Evolutionary conservation across 306 rosid genomes (phyloP), one percentile per base, ranked within the genome.

Genomic region (Fragaria nilgerrensis): DNA sequence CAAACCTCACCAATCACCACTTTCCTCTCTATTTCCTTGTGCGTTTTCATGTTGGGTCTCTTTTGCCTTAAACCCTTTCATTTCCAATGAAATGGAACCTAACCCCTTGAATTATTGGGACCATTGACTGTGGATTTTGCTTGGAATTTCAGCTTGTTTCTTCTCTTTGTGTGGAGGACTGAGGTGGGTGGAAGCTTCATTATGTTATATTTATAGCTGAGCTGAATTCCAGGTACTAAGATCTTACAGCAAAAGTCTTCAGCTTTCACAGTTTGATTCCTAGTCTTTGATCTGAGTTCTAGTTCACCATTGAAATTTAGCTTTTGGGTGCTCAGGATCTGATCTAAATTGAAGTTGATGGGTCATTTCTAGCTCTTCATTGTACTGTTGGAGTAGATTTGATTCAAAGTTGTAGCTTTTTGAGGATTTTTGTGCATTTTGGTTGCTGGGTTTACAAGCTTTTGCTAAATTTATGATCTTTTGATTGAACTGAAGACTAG

Each of bases 171-270:
- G 55, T 77, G 72, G 23, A 53, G 68, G 72, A 81, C 76, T 52
- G 72, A 52, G 66, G 63, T 69, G 75, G 43, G 79, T 73, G 70
- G 47, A 17, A 72, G 66, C 75, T 29, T 63, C 80, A 69, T 67
- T 55, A 32, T 32, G 36, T 43, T 16, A 4, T 73, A 73, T 73
- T 64, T 73, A 43, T 44, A 73, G 56, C 82, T 68, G 73, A 63
- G 81, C 86, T 61, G 34, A 74, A 50, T 55, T 81, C 70, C 85
- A 82, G 92, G 91, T 82, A 79, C 48, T 14, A 32, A 19, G 62
- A 70, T 52, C 75, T 70, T 23, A 16, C 29, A 41, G 56, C 56
- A 16, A 43, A 43, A 59, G 5, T 43, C 41, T 16, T 16, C 20
- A 27, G 48, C 47, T 79, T 75, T 50, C 65, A 68, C 66, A 23